Evolutionary conservation across 805 yeast species (phyloP).

Genomic region (Kodamaea kaohsiungensis): DNA sequence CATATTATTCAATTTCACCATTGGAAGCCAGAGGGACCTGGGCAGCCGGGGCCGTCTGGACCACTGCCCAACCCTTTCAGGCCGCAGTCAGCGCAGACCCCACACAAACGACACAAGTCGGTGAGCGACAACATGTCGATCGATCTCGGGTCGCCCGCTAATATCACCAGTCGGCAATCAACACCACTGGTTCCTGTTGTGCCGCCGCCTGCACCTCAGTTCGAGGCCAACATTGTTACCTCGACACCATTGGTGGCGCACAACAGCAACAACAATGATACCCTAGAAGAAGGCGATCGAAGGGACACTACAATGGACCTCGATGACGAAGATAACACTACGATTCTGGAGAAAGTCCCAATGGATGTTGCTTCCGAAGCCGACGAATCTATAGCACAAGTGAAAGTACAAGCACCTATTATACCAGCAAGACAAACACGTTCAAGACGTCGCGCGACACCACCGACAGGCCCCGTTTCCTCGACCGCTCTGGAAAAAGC

Average conservation of each 20-base stretch:
- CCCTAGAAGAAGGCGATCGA: conserved; percentile 6
- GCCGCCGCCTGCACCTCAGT: background rate
- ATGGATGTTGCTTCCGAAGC: conserved; percentile 2
- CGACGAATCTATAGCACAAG: background rate
- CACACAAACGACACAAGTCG: conserved; percentile 41
- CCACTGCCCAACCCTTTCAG: conserved; percentile 11
- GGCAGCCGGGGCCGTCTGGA: conserved; percentile 13
- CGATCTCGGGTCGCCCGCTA: conserved; percentile 20
- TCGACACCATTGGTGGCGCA: conserved; percentile 6
- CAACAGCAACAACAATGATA: conserved; percentile 7
- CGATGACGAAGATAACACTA: conserved; percentile 9
- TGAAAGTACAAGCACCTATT: background rate
- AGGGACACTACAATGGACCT: conserved; percentile 11
- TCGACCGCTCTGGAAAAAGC: conserved; percentile 2
- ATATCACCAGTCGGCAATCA: background rate
- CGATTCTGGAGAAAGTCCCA: conserved; percentile 8
- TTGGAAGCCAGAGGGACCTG: conserved; percentile 49
- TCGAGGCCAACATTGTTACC: conserved; percentile 3
- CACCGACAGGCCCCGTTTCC: background rate
- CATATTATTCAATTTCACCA: conserved; percentile 58
- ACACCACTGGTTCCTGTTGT: background rate
- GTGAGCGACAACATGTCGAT: conserved; percentile 31
- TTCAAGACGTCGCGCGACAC: conserved; percentile 1
- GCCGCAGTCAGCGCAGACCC: conserved; percentile 8
- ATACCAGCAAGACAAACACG: conserved; percentile 1